Evolutionary conservation across 495 filamentous ascomycete species (phyloP), one percentile per base, ranked within the genome.

Genomic region (Penicillium atrosanguineum): DNA sequence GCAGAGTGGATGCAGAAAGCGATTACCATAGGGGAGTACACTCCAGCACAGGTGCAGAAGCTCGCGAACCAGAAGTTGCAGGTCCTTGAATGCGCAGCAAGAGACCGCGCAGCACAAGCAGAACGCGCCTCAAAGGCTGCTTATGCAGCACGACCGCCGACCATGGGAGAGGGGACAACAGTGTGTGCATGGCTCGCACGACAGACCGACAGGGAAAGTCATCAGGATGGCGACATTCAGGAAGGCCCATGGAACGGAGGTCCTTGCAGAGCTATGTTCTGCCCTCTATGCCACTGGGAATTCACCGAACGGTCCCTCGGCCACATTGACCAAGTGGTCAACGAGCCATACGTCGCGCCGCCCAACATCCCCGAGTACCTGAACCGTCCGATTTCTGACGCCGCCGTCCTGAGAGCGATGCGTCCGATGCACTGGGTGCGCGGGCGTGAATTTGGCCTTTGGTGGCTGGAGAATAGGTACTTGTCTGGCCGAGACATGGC

Each of bases 11-110:
- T 76, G 1, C 62, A 72, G 16, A 61, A 72, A 26, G 69, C 82
- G 31, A 72, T 88, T 29, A 61, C 72, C 0, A 76, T 82, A 41
- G 73, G 84, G 9, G 72, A 71, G 3, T 73, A 77, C 41, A 81
- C 79, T 9, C 60, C 74, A 29, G 59, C 77, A 42, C 66, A 75
- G 36, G 67, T 65, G 0, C 77, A 83, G 21, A 65, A 44, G 2
- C 36, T 79, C 26, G 54, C 70, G 41, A 45, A 53, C 29, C 73
- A 74, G 54, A 78, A 75, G 55, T 29, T 69, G 40, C 38, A 70
- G 7, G 63, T 81, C n/a, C 42, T 65, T 26, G 52, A 54, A 43
- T 52, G 49, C 28, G 60, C 61, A 44, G 61, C 57, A 26, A 43
- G 41, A 16, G 57, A 50, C 18, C 47, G 44, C 14, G 41, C 28